Percentiles rank a stretch among this genome's conserved stretches.
These are phyloP conservation scores for Lasiosphaeris hirsuta DNA, from an alignment of 495 filamentous ascomycete genomes.

Conservation along the genomic window DNA sequence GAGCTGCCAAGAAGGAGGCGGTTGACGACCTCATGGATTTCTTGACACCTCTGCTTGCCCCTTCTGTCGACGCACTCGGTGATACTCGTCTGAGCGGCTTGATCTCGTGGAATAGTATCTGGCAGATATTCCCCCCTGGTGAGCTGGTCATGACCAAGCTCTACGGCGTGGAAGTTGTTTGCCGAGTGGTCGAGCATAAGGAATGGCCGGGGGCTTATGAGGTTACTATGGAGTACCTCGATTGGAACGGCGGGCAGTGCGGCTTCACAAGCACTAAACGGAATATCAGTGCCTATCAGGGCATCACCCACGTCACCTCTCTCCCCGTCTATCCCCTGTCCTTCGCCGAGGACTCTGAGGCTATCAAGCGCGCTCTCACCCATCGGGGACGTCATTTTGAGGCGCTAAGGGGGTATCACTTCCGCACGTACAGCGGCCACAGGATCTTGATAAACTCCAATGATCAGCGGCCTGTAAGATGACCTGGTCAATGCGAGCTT, in stretches of 20 bases:
- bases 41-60: constrained; percentile 48
- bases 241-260: constrained; percentile 55
- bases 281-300: constrained; percentile 42
- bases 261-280: constrained; percentile 38
- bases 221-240: constrained; percentile 43
- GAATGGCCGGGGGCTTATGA: constrained; percentile 7
- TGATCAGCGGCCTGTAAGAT: constrained; percentile 3
- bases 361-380: constrained; percentile 30
- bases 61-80: constrained; percentile 40
- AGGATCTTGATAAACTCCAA: constrained; percentile 9
- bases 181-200: constrained; percentile 9
- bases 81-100: constrained; percentile 16
- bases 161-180: constrained; percentile 18
- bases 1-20: constrained; percentile 47
- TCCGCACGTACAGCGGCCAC: constrained; percentile 51
- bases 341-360: constrained; percentile 42
- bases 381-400: constrained; percentile 46
- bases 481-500: constrained; percentile 12
- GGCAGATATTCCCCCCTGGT: constrained; percentile 36
- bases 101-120: constrained; percentile 21
- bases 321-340: constrained; percentile 53
- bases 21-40: constrained; percentile 49
- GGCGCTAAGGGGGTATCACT: constrained; percentile 51
- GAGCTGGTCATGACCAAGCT: constrained; percentile 23
- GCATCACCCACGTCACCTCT: constrained; percentile 46